phyloP scores from a whole-genome alignment of 176 grass and related monocot genomes.

The Olyra latifolia region DNA sequence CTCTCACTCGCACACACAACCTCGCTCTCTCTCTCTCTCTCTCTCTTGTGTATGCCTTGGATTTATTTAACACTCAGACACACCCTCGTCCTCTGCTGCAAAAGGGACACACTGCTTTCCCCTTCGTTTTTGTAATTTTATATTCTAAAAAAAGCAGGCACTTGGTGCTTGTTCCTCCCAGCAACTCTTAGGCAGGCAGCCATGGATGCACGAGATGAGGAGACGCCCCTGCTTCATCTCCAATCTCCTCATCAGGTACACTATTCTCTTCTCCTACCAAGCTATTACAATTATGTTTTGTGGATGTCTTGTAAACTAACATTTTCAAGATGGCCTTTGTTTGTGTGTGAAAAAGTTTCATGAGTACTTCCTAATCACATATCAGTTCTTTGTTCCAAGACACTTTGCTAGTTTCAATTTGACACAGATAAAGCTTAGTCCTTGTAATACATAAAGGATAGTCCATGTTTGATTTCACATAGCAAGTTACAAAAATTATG shows the following conservation, averaged over 20 bases:
- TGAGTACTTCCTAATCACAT: not conserved
- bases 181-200: not conserved
- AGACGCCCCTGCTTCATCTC: slow-evolving; percentile 27
- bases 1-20: too few relatives aligned
- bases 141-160: too few relatives aligned
- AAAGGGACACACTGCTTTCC: too few relatives aligned
- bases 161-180: too few relatives aligned
- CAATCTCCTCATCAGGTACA: slow-evolving; percentile 27
- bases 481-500: not conserved
- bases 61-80: too few relatives aligned
- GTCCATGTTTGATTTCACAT: not conserved
- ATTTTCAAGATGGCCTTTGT: too few relatives aligned
- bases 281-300: not conserved
- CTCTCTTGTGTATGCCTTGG: too few relatives aligned
- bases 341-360: too few relatives aligned
- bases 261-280: not conserved
- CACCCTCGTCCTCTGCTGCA: too few relatives aligned
- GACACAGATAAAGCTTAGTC: too few relatives aligned
- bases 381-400: not conserved
- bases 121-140: too few relatives aligned
- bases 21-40: too few relatives aligned
- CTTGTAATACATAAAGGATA: not conserved
- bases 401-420: not conserved
- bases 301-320: not conserved
- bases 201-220: slow-evolving; percentile 31